Conservation (phyloP, 257 asterid species). For the Petrea volubilis region DNA sequence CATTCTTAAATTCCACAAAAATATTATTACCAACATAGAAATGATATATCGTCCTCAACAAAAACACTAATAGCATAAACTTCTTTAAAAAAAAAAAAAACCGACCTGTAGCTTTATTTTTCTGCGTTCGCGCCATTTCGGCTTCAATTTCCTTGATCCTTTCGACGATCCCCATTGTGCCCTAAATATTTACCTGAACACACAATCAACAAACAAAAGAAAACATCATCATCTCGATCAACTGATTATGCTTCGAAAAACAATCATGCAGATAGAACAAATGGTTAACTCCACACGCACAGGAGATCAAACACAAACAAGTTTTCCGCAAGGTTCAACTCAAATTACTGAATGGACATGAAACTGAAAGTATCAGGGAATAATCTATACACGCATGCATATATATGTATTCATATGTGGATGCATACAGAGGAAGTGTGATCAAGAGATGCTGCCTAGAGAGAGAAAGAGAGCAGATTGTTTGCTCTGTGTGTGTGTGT, state of each 20-base stretch:
- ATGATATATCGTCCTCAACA: not conserved
- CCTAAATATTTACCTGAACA: slow-evolving; percentile 39
- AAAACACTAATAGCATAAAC: too few relatives aligned
- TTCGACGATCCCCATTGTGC: slow-evolving; percentile 91
- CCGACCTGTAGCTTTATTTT: slow-evolving; percentile 95
- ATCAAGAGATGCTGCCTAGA: not conserved
- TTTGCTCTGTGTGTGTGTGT: too few relatives aligned
- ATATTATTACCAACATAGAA: not conserved
- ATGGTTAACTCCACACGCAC: slow-evolving; percentile 2
- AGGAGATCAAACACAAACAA: not conserved
- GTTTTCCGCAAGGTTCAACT: slow-evolving; percentile 13
- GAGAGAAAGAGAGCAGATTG: not conserved
- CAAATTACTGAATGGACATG: not conserved
- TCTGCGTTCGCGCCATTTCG: slow-evolving; percentile 99
- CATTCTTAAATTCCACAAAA: not conserved
- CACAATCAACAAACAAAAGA: slow-evolving; percentile 10
- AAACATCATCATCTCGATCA: slow-evolving; percentile 14
- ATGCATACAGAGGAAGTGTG: not conserved
- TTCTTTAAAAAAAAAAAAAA: not conserved
- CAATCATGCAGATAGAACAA: not conserved
- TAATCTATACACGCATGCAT: not conserved
- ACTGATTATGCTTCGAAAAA: slow-evolving; percentile 9
- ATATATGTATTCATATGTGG: not conserved
- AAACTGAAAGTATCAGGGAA: not conserved
- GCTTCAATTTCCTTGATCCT: slow-evolving; percentile 93